A percentile compares a stretch with the other conserved stretches of the same genome.
Conservation (phyloP, 495 filamentous ascomycete genomes). For the Apodospora peruviana region DNA sequence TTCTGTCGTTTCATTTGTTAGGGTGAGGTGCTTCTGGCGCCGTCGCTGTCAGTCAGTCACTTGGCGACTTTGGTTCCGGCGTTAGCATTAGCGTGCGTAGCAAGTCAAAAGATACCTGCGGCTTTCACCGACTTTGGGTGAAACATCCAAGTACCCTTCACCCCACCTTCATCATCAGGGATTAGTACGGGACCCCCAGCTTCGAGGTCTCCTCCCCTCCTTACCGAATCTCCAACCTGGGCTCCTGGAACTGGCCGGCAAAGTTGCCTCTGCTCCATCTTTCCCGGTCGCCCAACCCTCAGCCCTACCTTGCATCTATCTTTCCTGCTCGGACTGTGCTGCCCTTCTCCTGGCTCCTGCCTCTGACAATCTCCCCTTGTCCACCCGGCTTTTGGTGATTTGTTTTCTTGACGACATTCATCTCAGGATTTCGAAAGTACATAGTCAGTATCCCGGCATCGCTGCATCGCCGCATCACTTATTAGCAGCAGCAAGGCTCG, state of each 20-base stretch:
- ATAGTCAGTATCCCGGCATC: background rate
- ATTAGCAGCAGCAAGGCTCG: background rate
- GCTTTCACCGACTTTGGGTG: conserved; percentile 5
- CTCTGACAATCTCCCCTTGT: no score
- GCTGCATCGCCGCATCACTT: background rate
- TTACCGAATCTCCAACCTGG: conserved; percentile 12
- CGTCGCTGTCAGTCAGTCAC: no score
- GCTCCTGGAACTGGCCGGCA: conserved; percentile 1
- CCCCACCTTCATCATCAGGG: conserved; percentile 9
- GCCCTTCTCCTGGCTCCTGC: background rate
- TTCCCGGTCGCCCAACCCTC: conserved; percentile 24
- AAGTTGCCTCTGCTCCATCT: conserved; percentile 10
- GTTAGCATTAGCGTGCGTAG: background rate
- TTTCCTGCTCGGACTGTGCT: background rate
- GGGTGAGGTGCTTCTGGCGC: no score
- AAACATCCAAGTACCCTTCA: conserved; percentile 16
- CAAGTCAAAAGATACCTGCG: background rate
- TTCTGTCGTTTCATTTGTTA: no score
- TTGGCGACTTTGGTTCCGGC: no score
- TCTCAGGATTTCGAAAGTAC: background rate
- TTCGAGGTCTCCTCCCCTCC: conserved; percentile 3
- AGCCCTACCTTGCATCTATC: conserved; percentile 18
- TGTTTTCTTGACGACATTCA: background rate
- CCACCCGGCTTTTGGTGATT: no score
- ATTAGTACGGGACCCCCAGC: background rate